Percentiles rank a stretch among this genome's conserved stretches.
These are phyloP conservation scores for Puccinia polysora DNA, from an alignment of 1,284 basidiomycete genomes.

Conservation along the genomic window DNA sequence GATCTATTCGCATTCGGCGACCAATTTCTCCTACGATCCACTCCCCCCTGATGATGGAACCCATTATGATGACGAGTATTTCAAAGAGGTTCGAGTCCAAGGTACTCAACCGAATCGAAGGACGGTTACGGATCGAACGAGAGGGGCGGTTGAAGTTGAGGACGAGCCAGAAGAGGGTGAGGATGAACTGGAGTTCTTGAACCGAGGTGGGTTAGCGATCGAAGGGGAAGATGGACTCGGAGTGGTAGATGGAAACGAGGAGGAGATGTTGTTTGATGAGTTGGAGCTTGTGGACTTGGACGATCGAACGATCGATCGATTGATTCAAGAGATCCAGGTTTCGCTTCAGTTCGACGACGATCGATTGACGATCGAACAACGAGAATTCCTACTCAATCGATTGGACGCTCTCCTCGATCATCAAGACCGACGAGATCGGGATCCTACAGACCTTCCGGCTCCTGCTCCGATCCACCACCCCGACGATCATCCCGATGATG, in stretches of 20 bases:
- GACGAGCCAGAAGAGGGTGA: neutral
- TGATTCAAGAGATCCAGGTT: slow-evolving; percentile 44
- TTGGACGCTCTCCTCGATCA: slow-evolving; percentile 44
- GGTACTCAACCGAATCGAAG: neutral
- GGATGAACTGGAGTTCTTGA: neutral
- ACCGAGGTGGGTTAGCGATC: neutral
- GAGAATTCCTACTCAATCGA: slow-evolving; percentile 45
- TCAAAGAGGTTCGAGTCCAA: slow-evolving; percentile 31
- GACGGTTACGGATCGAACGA: neutral
- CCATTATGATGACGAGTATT: slow-evolving; percentile 47
- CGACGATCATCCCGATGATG: too few species aligned
- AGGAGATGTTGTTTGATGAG: too few species aligned
- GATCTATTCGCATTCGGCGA: slow-evolving; percentile 26
- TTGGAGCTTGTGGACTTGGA: slow-evolving; percentile 44
- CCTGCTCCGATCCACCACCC: too few species aligned
- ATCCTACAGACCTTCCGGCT: too few species aligned
- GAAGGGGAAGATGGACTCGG: neutral
- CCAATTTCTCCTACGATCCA: slow-evolving; percentile 48
- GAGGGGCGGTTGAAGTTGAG: neutral
- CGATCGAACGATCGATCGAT: neutral
- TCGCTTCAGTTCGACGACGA: slow-evolving; percentile 43
- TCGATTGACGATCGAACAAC: slow-evolving; percentile 44
- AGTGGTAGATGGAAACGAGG: slow-evolving; percentile 2
- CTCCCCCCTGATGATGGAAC: slow-evolving; percentile 46
- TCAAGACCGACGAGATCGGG: too few species aligned